Evolutionary conservation across 805 yeast species (phyloP), one percentile per base, ranked within the genome.

Genomic region (Maudiozyma bulderi): DNA sequence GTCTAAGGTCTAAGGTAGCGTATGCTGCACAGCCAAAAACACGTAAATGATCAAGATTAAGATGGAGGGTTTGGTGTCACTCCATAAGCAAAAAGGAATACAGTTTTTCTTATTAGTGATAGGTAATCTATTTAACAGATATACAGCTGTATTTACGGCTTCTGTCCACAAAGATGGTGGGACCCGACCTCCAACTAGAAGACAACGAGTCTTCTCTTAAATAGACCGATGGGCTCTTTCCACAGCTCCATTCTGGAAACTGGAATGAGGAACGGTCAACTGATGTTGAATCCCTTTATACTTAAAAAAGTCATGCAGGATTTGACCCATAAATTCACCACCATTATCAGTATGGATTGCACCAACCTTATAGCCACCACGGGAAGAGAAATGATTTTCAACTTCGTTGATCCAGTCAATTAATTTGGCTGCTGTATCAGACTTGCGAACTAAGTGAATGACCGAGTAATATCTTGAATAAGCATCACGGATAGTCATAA

Each of bases 141-240:
- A 47, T 3, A 43, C 56, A 6, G 58, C 41, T n/a, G 45, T 26
- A 35, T 31, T 5, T 33, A 56, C 30, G 11, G 57, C 57, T 34
- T 56, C 54, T 6, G 55, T 34, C 60, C 60, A 56, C n/a, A 52
- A 40, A 8, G 34, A 43, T 0, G 47, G 47, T 1, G 55, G 57
- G 15, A 57, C 48, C 0, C 47, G n/a, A 20, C 58, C 43, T 39
- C 51, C 15, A 37, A 11, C 30, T 6, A 56, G 30, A 10, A 54
- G 20, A 11, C 49, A 37, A 2, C 50, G 34, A 4, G 52, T 30
- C 14, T 32, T 28, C 6, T 50, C 55, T 45, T 49, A 33, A 45
- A 56, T 46, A n/a, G 57, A 34, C 4, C 52, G 43, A 41, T 46
- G 48, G 15, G 55, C 50, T 15, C 57, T 42, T 40, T 54, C 58